Evolutionary conservation across 2,329 filamentous ascomycete genomes (phyloP).

Genomic region (Tothia fuscella): DNA sequence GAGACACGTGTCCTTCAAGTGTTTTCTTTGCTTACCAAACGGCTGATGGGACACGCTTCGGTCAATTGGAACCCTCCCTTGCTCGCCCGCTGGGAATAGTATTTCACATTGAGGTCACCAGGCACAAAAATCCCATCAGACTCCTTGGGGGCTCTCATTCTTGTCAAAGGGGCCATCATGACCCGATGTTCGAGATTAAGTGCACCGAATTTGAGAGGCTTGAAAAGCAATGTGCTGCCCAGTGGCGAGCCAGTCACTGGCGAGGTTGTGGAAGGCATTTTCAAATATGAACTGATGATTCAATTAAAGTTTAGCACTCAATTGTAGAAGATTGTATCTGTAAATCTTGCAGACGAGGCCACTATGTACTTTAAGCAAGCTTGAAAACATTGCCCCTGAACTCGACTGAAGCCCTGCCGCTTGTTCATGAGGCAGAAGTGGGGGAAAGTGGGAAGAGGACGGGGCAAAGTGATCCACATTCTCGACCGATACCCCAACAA

Average conservation of each 20-base stretch:
- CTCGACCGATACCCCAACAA: no score
- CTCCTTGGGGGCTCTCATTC: constrained; percentile 6
- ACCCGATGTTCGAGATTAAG: constrained; percentile 10
- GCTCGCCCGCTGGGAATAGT: constrained; percentile 19
- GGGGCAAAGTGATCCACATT: no score
- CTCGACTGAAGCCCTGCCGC: no score
- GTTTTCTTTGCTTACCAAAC: not conserved
- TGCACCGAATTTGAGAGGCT: constrained; percentile 9
- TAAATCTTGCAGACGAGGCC: no score
- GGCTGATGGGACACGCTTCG: constrained; percentile 4
- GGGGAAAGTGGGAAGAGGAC: no score
- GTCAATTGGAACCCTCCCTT: constrained; percentile 7
- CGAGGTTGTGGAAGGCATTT: constrained; percentile 1
- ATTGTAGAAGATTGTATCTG: no score
- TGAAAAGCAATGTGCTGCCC: constrained; percentile 6
- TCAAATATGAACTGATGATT: no score
- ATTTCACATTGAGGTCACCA: constrained; percentile 26
- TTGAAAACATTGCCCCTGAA: no score
- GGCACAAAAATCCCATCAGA: constrained; percentile 27
- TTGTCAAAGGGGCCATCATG: constrained; percentile 9
- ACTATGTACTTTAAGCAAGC: no score
- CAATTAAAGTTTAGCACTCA: no score
- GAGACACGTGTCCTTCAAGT: not conserved
- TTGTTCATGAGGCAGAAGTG: no score
- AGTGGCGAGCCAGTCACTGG: not conserved